Evolutionary conservation across 306 rosid genomes (phyloP).

Genomic region (Vigna unguiculata): DNA sequence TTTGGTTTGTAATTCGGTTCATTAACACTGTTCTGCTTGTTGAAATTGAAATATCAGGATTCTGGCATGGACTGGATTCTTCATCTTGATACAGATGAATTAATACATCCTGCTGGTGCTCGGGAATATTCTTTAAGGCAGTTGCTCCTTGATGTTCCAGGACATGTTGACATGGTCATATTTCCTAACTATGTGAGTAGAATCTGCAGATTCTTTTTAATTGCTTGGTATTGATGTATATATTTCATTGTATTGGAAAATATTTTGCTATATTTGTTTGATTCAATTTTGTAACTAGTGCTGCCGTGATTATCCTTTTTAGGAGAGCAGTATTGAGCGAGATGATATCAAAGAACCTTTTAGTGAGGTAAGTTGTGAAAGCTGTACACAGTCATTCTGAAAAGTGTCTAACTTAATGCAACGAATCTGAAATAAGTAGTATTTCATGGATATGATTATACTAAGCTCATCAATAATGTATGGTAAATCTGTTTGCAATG

Average conservation of each 20-base stretch:
- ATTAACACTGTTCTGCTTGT: constrained; percentile 32
- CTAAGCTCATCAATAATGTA: background rate
- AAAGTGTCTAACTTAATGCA: constrained; percentile 18
- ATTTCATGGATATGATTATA: constrained; percentile 27
- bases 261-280: constrained; percentile 7
- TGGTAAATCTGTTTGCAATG: background rate
- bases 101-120: constrained; percentile 93
- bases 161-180: constrained; percentile 94
- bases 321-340: constrained; percentile 96
- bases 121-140: constrained; percentile 91
- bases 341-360: constrained; percentile 96
- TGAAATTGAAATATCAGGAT: constrained; percentile 63
- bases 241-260: constrained; percentile 36
- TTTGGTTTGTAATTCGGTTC: constrained; percentile 22
- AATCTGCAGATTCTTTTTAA: constrained; percentile 38
- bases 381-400: constrained; percentile 29
- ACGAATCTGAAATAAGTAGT: constrained; percentile 18
- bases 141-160: constrained; percentile 88
- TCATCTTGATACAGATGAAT: constrained; percentile 96
- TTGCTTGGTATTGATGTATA: constrained; percentile 24
- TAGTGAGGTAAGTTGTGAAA: constrained; percentile 71
- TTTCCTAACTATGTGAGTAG: constrained; percentile 92
- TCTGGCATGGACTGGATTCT: constrained; percentile 97
- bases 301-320: constrained; percentile 34
- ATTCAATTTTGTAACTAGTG: constrained; percentile 43